Percentiles rank a stretch among this genome's conserved stretches.
Evolutionary conservation across 208 protist genomes (phyloP).

Genomic region (Crithidia brevicula): DNA sequence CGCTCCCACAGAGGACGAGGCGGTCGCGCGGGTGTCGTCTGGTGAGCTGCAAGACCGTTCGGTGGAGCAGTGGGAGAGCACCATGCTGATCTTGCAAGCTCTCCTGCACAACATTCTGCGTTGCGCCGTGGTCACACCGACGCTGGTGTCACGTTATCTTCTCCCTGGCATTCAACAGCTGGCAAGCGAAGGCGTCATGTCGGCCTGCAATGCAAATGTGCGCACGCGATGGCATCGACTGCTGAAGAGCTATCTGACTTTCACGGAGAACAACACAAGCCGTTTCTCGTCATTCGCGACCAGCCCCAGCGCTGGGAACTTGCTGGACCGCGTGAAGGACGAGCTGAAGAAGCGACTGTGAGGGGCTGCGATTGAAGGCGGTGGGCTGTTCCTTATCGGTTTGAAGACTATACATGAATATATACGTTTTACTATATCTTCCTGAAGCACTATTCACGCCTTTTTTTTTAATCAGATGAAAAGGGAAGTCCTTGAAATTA

Average conservation of each 20-base stretch:
- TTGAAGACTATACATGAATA: no score
- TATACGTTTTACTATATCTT: no score
- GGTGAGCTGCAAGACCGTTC: slow-evolving; percentile 13
- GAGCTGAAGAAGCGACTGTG: slow-evolving; percentile 59
- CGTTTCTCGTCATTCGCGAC: slow-evolving; percentile 14
- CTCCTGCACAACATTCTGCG: slow-evolving; percentile 51
- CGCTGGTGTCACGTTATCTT: slow-evolving; percentile 53
- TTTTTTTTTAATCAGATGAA: no score
- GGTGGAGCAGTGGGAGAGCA: slow-evolving; percentile 42
- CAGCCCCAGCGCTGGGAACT: slow-evolving; percentile 26
- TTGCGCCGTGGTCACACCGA: slow-evolving; percentile 73
- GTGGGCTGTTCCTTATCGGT: no score
- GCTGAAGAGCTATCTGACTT: slow-evolving; percentile 44
- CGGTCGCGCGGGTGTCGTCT: neutral
- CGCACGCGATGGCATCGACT: slow-evolving; percentile 54
- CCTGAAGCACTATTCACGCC: no score
- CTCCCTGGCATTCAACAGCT: slow-evolving; percentile 58
- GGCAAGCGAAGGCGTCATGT: slow-evolving; percentile 27
- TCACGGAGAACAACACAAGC: slow-evolving; percentile 50
- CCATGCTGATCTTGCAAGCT: slow-evolving; percentile 46
- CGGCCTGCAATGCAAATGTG: slow-evolving; percentile 28
- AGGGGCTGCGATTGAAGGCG: no score
- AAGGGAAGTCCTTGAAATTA: no score
- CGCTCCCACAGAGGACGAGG: neutral
- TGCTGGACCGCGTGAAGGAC: slow-evolving; percentile 64